These are phyloP conservation scores for Penicillium sp. DNA, from an alignment of 2,329 filamentous ascomycete species.

Conservation along the genomic window DNA sequence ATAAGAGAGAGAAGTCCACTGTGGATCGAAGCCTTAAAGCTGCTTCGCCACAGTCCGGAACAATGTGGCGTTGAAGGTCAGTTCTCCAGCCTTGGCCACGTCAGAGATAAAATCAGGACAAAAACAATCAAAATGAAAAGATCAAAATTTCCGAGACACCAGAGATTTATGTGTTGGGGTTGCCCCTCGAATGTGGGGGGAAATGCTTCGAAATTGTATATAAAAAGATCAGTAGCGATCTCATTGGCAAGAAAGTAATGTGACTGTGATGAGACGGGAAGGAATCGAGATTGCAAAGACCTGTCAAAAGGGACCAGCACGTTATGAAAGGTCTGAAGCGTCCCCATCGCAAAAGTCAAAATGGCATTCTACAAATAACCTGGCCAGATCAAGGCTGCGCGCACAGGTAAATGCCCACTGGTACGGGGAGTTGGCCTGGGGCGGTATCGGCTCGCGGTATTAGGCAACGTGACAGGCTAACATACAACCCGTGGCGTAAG, in stretches of 20 bases:
- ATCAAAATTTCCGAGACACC: slow-evolving; percentile 3
- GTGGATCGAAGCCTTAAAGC: slow-evolving; percentile 22
- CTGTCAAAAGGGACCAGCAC: slow-evolving; percentile 10
- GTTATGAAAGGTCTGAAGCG: slow-evolving; percentile 12
- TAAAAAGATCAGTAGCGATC: slow-evolving; percentile 15
- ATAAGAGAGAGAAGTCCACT: slow-evolving; percentile 21
- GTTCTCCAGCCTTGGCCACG: slow-evolving; percentile 29
- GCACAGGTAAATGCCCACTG: slow-evolving; percentile 14
- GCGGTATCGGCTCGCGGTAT: slow-evolving; percentile 12
- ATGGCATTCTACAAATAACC: slow-evolving; percentile 16
- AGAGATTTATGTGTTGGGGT: slow-evolving; percentile 16
- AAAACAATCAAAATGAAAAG: slow-evolving; percentile 5
- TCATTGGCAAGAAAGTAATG: slow-evolving; percentile 27
- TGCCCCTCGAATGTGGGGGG: slow-evolving; percentile 20
- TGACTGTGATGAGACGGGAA: slow-evolving; percentile 20
- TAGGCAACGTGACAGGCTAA: slow-evolving; percentile 13
- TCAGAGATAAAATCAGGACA: slow-evolving; percentile 27
- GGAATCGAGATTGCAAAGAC: slow-evolving; percentile 15
- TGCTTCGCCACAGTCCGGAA: slow-evolving; percentile 42
- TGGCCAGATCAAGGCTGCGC: slow-evolving; percentile 5
- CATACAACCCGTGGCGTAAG: slow-evolving; percentile 9
- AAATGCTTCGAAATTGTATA: slow-evolving; percentile 14
- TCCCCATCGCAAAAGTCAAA: slow-evolving; percentile 12
- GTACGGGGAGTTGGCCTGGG: slow-evolving; percentile 9
- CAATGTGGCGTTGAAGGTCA: slow-evolving; percentile 20